Conservation (phyloP, 2,329 filamentous ascomycete genomes). For the Furcasterigmium sp. region DNA sequence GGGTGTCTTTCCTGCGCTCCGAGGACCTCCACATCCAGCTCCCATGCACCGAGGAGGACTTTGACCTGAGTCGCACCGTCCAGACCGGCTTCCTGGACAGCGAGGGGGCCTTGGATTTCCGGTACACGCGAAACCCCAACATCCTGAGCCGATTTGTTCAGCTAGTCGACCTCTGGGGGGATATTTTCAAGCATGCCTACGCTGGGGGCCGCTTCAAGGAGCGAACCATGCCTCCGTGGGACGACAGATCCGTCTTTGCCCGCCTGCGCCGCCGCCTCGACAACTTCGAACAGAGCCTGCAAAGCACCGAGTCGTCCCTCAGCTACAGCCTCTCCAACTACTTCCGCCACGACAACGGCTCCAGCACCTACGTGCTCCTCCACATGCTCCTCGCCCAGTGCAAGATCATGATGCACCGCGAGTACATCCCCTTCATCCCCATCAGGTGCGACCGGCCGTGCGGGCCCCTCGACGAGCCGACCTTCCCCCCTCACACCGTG, state of each 20-base stretch:
- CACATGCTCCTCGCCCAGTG: conserved; percentile 63
- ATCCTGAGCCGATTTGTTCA: conserved; percentile 48
- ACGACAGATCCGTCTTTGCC: conserved; percentile 47
- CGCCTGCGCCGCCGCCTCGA: conserved; percentile 45
- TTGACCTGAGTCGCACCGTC: conserved; percentile 56
- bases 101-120: conserved; percentile 3
- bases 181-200: conserved; percentile 52
- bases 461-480: conserved; percentile 55
- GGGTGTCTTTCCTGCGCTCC: conserved; percentile 53
- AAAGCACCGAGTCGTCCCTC: conserved; percentile 17
- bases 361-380: conserved; percentile 60
- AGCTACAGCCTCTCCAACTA: conserved; percentile 58
- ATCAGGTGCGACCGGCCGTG: conserved; percentile 43
- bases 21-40: conserved; percentile 60
- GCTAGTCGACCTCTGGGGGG: conserved; percentile 54
- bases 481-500: conserved; percentile 41
- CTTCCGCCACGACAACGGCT: conserved; percentile 59
- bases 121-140: conserved; percentile 17
- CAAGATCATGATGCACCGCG: conserved; percentile 62
- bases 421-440: conserved; percentile 63
- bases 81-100: conserved; percentile 41
- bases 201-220: conserved; percentile 46
- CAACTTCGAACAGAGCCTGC: conserved; percentile 37
- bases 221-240: conserved; percentile 50
- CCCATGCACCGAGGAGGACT: conserved; percentile 61